Base-by-base conservation (phyloP, 331 rosid species). In the Saraca asoca region DNA sequence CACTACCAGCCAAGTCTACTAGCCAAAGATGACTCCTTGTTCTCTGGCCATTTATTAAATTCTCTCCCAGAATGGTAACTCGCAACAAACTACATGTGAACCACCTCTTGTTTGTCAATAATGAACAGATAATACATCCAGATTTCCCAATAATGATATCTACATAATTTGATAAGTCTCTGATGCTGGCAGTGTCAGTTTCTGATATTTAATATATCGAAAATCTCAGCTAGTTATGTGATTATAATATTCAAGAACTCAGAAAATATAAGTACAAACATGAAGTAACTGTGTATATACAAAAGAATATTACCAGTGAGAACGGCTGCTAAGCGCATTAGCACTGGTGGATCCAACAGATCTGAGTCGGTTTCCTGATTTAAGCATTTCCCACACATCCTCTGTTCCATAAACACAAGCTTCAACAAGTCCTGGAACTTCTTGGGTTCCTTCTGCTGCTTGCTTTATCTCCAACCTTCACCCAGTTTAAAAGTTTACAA, bases 1-100 rank as follows among this genome's bases (percentile, higher is more conserved):
- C 98, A 43, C 98, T 94, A 41, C 98, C 98, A 45, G 98, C 98
- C 69, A 94, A 83, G 87, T 94, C 98, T 64, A 94, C 97, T 9
- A 94, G 88, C 98, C 98, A 94, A 51, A 94, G 98, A 65, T 88
- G 96, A 79, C 97, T 88, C 85, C 58, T 85, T 52, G 91, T 88
- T 68, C 82, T 88, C 74, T 82, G 96, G 61, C 97, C 95, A 69
- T 74, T 88, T 62, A 94, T 78, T 68, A 88, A 57, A 81, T 75
- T 88, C 75, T 86, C 91, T 56, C 96, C 97, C 68, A 80, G 71
- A 8, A 86, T 95, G 24, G 89, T 90, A 57, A 94, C 95, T 55
- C 98, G 82, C 76, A 94, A 77, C 90, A 94, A 80, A 86, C 98
- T 94, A 69, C 73, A 73, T 45, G 50, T 5, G 68, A 78, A 76